Base-by-base conservation (phyloP, 192 early-diverging fungal species). In the Spizellomyces sp. region DNA sequence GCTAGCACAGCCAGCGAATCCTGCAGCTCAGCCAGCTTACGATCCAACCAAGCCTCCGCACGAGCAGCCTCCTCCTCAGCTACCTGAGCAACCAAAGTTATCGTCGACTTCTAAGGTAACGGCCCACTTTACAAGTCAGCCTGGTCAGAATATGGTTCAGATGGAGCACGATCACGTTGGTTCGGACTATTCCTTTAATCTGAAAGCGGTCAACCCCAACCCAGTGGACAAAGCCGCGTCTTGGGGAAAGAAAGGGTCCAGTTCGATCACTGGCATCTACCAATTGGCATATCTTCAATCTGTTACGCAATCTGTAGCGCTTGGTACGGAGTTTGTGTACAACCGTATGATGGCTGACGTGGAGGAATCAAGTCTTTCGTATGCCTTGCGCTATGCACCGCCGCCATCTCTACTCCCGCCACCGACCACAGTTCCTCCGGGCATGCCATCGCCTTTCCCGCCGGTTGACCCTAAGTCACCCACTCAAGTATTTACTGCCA, bases 191-290 rank as follows among this genome's bases (percentile, higher is more conserved):
- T 88, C 95, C 58, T 60, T 92, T 72, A 96, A 92, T 78, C 62
- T 94, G 77, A 99, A 98, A 85, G 93, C 91, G 52, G 89, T 98
- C 80, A 98, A 99, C 87, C 93, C 96, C 44, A 95, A 95, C 63
- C 91, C 90, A 5, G 74, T 93, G 8, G 95, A 98, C 67, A 55
- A 43, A 15, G n/a, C 54, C 15, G 58, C 79, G 27, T 76, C 79
- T 10, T 79, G 73, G 73, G 54, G 17, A 8, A 71, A 58, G 48
- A 75, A 67, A 21, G 64, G 67, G 19, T 79, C 78, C 8, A 52
- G 77, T 48, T 56, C 72, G 14, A 8, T 22, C 27, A 98, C 95
- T 14, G 98, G 98, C 54, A 90, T 96, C 59, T 96, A 87, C 79
- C 85, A 94, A 60, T 82, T 90, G 55, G 92, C 88, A 47, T 96